A percentile compares a stretch with the other conserved stretches of the same genome.
Evolutionary conservation across 106 monocot genomes (phyloP).

Genomic region (Acorus calamus): DNA sequence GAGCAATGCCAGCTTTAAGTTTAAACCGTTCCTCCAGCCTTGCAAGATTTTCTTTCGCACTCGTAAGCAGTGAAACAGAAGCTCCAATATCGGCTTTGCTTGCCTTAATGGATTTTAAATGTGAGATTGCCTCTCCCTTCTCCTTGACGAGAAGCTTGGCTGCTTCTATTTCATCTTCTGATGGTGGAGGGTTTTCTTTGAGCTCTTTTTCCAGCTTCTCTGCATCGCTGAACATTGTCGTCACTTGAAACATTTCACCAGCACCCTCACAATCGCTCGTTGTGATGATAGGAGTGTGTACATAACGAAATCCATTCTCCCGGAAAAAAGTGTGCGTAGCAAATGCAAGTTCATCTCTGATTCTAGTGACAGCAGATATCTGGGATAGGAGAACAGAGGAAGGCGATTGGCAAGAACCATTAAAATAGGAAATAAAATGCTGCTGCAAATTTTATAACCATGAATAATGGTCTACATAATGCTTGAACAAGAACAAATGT

Average conservation of each 20-base stretch:
- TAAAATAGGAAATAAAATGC: too few relatives aligned
- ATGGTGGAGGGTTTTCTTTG: slow-evolving; percentile 58
- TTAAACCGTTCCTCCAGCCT: slow-evolving; percentile 71
- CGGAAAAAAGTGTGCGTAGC: slow-evolving; percentile 73
- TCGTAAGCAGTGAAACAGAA: slow-evolving; percentile 53
- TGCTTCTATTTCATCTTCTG: slow-evolving; percentile 63
- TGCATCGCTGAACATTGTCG: slow-evolving; percentile 70
- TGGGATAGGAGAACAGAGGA: slow-evolving; percentile 10
- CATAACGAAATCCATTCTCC: slow-evolving; percentile 76
- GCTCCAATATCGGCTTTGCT: slow-evolving; percentile 42
- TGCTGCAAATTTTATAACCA: too few relatives aligned
- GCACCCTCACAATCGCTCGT: slow-evolving; percentile 94
- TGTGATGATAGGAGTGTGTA: slow-evolving; percentile 88
- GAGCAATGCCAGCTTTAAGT: slow-evolving; percentile 62
- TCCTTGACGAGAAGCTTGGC: slow-evolving; percentile 58
- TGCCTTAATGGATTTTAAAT: slow-evolving; percentile 59
- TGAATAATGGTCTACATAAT: too few relatives aligned
- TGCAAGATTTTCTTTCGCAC: slow-evolving; percentile 56
- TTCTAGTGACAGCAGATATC: slow-evolving; percentile 82
- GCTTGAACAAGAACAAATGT: too few relatives aligned
- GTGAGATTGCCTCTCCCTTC: slow-evolving; percentile 56
- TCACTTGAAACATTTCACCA: slow-evolving; percentile 94
- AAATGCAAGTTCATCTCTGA: slow-evolving; percentile 75
- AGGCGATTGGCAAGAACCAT: background rate
- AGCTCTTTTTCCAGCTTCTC: slow-evolving; percentile 75